Evolutionary conservation across 345 rosid species (phyloP), one percentile per base, ranked within the genome.

Genomic region (Bruguiera parviflora): DNA sequence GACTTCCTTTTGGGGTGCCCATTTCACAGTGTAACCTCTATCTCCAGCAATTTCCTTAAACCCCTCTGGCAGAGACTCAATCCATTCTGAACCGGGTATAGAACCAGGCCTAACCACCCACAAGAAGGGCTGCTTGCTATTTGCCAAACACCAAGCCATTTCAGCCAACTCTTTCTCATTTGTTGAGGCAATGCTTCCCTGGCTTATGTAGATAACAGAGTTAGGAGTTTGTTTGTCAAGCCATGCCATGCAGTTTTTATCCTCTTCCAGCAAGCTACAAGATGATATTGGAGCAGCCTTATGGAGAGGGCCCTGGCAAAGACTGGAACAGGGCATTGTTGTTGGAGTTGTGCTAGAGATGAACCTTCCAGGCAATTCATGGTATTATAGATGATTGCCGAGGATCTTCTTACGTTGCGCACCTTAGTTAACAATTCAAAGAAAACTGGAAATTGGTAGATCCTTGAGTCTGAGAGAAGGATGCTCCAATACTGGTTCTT

Each of bases 1-100:
- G 7, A 83, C 89, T 71, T 81, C 77, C 61, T 66, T 75, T 61
- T 85, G 87, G 1, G 85, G 86, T 3, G 86, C 85, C 89, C 89
- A 85, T 79, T 77, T 77, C 70, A 81, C 84, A 3, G 80, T 76
- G 63, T 71, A 66, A 3, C 86, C 83, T 61, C 69, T 78, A 33
- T 71, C 80, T 37, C 39, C 61, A 29, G 62, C 61, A 10, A 6
- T 47, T 15, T 61, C 64, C 4, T 0, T 33, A 16, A 71, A 71
- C 8, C 66, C 39, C 8, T 46, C 28, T 8, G 79, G 75, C 51
- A 76, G 16, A 6, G 61, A 35, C 31, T 64, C 70, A 35, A 33
- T 55, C 66, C 58, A 59, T 0, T 65, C 64, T 4, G 56, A 65
- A 47, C 71, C 70, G 1, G 11, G 13, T 5, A 58, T 37, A 15